Conservation (phyloP, 306 rosid species). For the Malus asiatica region DNA sequence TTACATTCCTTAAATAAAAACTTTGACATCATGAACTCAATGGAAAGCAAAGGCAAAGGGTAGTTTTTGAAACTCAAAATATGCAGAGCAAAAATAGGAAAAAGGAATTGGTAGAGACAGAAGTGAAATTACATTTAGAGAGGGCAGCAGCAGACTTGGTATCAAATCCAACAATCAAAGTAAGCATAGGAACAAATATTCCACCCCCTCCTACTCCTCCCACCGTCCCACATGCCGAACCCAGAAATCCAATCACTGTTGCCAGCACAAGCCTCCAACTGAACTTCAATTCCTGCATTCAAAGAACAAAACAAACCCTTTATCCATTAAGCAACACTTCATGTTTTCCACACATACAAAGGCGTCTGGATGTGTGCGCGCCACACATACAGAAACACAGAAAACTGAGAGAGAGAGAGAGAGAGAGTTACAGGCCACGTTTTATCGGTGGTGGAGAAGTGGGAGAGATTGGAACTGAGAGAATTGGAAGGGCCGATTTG, state of each 20-base stretch:
- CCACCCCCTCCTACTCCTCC: slow-evolving; percentile 99
- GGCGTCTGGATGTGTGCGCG: no score
- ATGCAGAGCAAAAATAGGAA: not conserved
- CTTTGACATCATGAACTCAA: not conserved
- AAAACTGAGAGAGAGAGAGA: not conserved
- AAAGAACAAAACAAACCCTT: not conserved
- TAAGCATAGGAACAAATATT: slow-evolving; percentile 93
- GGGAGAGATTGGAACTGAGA: slow-evolving; percentile 1
- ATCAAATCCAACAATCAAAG: slow-evolving; percentile 78
- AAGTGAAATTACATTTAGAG: slow-evolving; percentile 57
- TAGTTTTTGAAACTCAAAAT: not conserved
- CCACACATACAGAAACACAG: not conserved
- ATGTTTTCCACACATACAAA: not conserved
- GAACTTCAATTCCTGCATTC: slow-evolving; percentile 50
- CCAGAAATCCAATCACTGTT: slow-evolving; percentile 73
- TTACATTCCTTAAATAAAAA: not conserved
- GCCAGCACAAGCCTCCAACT: slow-evolving; percentile 67
- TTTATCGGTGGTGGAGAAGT: slow-evolving; percentile 15
- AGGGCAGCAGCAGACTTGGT: slow-evolving; percentile 94
- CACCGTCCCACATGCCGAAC: slow-evolving; percentile 89
- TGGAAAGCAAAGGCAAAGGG: not conserved
- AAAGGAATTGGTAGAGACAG: not conserved
- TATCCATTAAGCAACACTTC: not conserved
- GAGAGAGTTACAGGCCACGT: slow-evolving; percentile 61
- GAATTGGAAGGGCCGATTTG: not conserved